Conservation (phyloP, 2,329 filamentous ascomycete species). For the Colletotrichum tropicale region DNA sequence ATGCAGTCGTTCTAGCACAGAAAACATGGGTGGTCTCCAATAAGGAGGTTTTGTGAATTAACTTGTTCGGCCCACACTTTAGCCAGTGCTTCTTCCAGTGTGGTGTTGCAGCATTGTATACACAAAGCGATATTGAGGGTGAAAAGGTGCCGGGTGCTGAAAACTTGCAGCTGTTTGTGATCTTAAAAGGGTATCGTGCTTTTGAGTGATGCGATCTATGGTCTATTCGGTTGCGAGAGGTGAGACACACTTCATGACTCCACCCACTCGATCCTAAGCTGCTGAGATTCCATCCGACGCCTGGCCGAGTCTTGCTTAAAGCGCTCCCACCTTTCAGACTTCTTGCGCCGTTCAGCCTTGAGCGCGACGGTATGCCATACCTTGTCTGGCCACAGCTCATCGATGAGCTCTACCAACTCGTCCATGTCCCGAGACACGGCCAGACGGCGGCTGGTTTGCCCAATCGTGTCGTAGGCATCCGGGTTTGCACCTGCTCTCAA, state of each 20-base stretch:
- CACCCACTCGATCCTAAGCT: background rate
- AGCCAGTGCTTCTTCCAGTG: background rate
- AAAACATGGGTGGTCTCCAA: background rate
- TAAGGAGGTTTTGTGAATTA: background rate
- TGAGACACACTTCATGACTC: background rate
- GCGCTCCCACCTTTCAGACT: background rate
- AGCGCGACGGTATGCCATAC: background rate
- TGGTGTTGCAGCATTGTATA: background rate
- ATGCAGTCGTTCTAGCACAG: background rate
- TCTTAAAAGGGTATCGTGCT: background rate
- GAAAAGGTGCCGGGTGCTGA: background rate
- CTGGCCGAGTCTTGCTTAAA: background rate
- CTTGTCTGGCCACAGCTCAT: background rate
- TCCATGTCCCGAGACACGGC: background rate
- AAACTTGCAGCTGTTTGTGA: background rate
- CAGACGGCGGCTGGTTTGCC: background rate
- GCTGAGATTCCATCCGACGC: background rate
- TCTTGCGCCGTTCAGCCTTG: background rate
- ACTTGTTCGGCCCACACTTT: background rate
- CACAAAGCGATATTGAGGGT: background rate
- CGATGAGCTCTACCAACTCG: background rate
- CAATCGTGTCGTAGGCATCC: background rate
- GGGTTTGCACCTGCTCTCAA: constrained; percentile 27
- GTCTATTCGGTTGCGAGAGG: background rate
- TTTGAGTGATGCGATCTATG: background rate